Conservation (phyloP, 306 rosid species). For the Ormosia emarginata region DNA sequence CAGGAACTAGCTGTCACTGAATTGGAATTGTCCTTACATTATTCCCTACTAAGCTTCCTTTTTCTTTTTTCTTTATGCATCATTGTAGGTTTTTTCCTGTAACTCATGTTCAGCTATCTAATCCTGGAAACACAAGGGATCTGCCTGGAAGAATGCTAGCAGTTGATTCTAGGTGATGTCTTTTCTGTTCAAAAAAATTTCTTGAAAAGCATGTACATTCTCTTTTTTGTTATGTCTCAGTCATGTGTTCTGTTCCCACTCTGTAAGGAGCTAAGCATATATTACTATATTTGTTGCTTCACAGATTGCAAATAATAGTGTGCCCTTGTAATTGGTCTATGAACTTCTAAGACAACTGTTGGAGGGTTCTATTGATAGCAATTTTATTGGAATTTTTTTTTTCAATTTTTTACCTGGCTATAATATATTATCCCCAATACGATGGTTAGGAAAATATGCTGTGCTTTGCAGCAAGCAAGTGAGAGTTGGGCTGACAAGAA, state of each 20-base stretch:
- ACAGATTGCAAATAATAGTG: neutral
- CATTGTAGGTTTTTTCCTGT: slow-evolving; percentile 69
- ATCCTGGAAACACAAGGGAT: slow-evolving; percentile 72
- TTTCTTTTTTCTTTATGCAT: slow-evolving; percentile 9
- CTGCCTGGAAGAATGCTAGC: slow-evolving; percentile 84
- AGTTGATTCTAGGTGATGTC: slow-evolving; percentile 70
- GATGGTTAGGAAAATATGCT: neutral
- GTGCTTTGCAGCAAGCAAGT: neutral
- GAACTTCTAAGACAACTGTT: neutral
- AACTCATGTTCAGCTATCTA: slow-evolving; percentile 71
- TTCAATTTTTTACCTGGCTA: neutral
- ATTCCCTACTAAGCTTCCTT: slow-evolving; percentile 5
- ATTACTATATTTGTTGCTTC: neutral
- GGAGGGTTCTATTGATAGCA: neutral
- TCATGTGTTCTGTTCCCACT: neutral
- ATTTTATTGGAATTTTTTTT: neutral
- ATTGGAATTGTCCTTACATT: neutral
- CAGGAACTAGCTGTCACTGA: neutral
- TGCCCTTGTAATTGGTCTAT: neutral
- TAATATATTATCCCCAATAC: neutral
- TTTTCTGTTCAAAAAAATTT: slow-evolving; percentile 6
- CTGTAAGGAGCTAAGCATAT: neutral
- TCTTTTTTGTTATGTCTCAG: slow-evolving; percentile 4
- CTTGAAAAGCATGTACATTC: slow-evolving; percentile 13
- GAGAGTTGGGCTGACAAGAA: neutral